These are phyloP conservation scores for Plicaturopsis crispa DNA, from an alignment of 768 basidiomycete species.

Conservation along the genomic window DNA sequence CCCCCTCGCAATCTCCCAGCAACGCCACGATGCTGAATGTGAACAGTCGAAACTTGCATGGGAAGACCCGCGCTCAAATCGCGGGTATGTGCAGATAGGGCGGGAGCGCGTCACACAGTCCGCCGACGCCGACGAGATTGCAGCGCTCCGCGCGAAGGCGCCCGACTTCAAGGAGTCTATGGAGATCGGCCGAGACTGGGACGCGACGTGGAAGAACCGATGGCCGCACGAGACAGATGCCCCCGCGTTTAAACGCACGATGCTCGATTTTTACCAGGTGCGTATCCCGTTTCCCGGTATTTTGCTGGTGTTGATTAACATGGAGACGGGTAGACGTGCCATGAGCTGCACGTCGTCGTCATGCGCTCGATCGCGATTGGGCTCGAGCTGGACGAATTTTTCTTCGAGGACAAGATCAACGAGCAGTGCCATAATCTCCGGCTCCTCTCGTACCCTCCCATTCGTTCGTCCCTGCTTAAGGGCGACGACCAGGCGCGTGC, in stretches of 20 bases:
- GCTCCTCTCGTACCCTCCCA: constrained; percentile 75
- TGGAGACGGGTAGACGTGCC: constrained; percentile 46
- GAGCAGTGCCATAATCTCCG: constrained; percentile 79
- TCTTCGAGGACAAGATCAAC: constrained; percentile 70
- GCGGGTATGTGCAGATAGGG: constrained; percentile 77
- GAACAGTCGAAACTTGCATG: constrained; percentile 52
- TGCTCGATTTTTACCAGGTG: constrained; percentile 72
- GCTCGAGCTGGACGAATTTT: constrained; percentile 61
- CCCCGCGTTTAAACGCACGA: constrained; percentile 63
- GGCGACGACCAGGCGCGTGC: constrained; percentile 71
- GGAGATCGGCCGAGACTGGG: constrained; percentile 88
- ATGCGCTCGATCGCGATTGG: constrained; percentile 88
- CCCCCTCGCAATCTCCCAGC: not conserved
- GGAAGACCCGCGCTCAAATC: constrained; percentile 81
- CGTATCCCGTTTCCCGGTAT: not conserved
- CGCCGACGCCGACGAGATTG: constrained; percentile 64
- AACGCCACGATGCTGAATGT: not conserved
- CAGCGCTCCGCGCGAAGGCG: constrained; percentile 59
- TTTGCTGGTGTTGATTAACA: constrained; percentile 5
- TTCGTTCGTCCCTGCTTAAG: constrained; percentile 48
- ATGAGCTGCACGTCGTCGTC: constrained; percentile 63
- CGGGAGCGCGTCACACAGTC: constrained; percentile 80
- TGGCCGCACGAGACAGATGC: constrained; percentile 65
- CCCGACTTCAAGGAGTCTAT: constrained; percentile 83
- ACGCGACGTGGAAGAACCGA: constrained; percentile 65